A percentile compares a stretch with the other conserved stretches of the same genome.
Conservation (phyloP, 345 rosid species). For the Cardamine resedifolia region DNA sequence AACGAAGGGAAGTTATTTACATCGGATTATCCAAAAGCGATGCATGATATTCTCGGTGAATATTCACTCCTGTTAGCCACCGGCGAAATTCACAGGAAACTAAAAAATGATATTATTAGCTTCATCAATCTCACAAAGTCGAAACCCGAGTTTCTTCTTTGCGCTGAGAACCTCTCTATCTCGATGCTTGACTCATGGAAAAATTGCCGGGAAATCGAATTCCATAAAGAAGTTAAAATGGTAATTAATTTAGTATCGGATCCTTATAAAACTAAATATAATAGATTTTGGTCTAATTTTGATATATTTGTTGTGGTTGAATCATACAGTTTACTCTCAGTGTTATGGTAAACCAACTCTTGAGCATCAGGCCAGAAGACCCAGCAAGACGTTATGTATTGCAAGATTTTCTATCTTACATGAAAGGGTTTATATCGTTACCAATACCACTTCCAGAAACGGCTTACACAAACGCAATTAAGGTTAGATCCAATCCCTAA, state of each 20-base stretch:
- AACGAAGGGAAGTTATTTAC: slow-evolving; percentile 74
- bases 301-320: slow-evolving; percentile 3
- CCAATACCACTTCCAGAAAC: slow-evolving; percentile 74
- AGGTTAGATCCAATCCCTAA: slow-evolving; percentile 43
- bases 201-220: slow-evolving; percentile 42
- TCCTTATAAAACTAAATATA: neutral
- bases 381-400: slow-evolving; percentile 51
- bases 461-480: slow-evolving; percentile 69
- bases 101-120: slow-evolving; percentile 51
- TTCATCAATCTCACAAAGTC: slow-evolving; percentile 58
- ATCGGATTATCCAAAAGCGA: slow-evolving; percentile 66
- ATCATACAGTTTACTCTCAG: slow-evolving; percentile 57
- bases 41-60: slow-evolving; percentile 75
- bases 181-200: slow-evolving; percentile 75
- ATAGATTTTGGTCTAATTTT: neutral
- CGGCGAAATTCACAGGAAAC: slow-evolving; percentile 75
- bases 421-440: slow-evolving; percentile 83
- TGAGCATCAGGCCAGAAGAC: slow-evolving; percentile 70
- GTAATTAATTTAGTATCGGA: slow-evolving; percentile 31
- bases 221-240: slow-evolving; percentile 58
- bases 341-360: slow-evolving; percentile 64
- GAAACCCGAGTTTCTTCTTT: slow-evolving; percentile 44
- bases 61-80: slow-evolving; percentile 55
- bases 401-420: slow-evolving; percentile 63
- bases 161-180: slow-evolving; percentile 48